Conservation (phyloP, 1,284 basidiomycete genomes). For the Pholiota adiposa region DNA sequence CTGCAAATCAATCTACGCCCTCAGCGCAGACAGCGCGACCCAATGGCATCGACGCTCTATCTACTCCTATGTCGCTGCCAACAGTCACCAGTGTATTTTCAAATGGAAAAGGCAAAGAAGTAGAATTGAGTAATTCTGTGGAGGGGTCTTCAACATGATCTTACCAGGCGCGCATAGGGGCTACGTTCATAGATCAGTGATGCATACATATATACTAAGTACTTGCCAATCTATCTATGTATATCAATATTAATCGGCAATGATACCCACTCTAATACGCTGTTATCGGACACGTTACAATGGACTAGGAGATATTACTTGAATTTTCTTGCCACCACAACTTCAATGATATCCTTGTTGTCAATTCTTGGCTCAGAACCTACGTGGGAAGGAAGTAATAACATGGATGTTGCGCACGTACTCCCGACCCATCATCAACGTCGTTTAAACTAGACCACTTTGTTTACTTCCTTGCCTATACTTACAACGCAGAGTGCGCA, state of each 20-base stretch:
- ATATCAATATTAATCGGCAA: background rate
- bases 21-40: conserved; percentile 18
- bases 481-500: background rate
- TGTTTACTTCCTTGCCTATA: too few species aligned
- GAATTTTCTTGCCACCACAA: too few species aligned
- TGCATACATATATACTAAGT: background rate
- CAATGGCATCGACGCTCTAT: conserved; percentile 14
- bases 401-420: too few species aligned
- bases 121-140: conserved; percentile 28
- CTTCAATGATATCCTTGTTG: too few species aligned
- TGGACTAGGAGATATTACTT: too few species aligned
- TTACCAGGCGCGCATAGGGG: background rate
- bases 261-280: background rate
- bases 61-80: conserved; percentile 28
- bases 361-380: too few species aligned
- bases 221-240: background rate
- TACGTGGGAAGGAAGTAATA: background rate
- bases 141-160: conserved; percentile 10
- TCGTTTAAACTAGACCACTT: background rate
- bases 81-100: conserved; percentile 18
- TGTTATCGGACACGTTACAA: background rate
- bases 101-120: conserved; percentile 53
- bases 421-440: background rate
- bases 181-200: background rate
- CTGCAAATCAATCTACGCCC: conserved; percentile 2